phyloP scores from a whole-genome alignment of 2,329 filamentous ascomycete species.

The Pyrenophora seminiperda region DNA sequence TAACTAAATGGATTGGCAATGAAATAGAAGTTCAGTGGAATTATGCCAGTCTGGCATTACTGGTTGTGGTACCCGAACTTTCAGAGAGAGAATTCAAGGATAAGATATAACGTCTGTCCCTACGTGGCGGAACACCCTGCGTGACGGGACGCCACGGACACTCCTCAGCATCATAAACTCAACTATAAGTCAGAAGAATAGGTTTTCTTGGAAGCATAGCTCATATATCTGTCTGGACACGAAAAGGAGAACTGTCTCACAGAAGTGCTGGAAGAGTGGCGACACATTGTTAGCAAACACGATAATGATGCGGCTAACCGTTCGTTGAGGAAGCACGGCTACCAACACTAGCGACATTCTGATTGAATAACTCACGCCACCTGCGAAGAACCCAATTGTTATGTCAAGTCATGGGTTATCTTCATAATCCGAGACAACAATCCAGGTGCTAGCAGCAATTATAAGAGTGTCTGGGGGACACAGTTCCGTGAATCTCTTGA shows the following conservation, averaged over 20 bases:
- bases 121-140: no score
- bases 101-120: no score
- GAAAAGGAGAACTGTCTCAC: neutral
- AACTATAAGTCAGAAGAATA: neutral
- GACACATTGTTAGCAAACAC: constrained; percentile 2
- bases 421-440: no score
- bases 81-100: no score
- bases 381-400: no score
- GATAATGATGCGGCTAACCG: neutral
- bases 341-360: neutral
- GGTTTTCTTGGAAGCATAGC: neutral
- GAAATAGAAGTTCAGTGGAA: no score
- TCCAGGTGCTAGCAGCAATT: constrained; percentile 1
- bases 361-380: neutral
- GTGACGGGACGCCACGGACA: no score
- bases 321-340: constrained; percentile 2
- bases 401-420: no score
- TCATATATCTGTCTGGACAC: neutral
- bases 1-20: no score
- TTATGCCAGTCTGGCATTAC: no score
- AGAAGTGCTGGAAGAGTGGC: neutral
- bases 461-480: constrained; percentile 5
- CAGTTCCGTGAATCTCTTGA: constrained; percentile 9
- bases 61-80: no score
- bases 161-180: no score